A percentile compares a stretch with the other conserved stretches of the same genome.
Conservation (phyloP, 768 basidiomycete genomes). For the Russula vinacea region DNA sequence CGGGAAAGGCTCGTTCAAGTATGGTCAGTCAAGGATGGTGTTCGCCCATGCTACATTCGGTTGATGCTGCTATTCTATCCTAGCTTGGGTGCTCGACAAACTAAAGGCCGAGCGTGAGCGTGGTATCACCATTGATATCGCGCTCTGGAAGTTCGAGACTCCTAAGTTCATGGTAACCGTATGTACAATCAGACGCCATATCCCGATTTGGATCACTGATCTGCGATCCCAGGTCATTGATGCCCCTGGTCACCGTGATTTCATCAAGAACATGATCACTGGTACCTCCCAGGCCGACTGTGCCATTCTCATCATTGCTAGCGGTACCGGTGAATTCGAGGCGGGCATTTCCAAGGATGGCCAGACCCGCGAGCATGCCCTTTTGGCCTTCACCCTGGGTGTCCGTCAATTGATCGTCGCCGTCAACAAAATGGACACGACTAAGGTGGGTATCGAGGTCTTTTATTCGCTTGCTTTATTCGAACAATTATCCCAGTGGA, state of each 20-base stretch:
- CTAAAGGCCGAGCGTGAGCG: slow-evolving; percentile 99
- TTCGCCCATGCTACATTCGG: slow-evolving; percentile 12
- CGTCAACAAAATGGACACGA: slow-evolving; percentile 99
- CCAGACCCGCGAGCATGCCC: slow-evolving; percentile 99
- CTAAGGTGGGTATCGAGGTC: slow-evolving; percentile 58
- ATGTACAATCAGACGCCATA: slow-evolving; percentile 37
- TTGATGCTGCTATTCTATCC: slow-evolving; percentile 34
- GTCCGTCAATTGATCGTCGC: slow-evolving; percentile 99
- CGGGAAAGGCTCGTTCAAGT: slow-evolving; percentile 98
- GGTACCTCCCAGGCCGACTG: slow-evolving; percentile 99
- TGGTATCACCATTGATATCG: slow-evolving; percentile 99
- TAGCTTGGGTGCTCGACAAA: slow-evolving; percentile 99
- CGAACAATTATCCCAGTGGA: slow-evolving; percentile 63
- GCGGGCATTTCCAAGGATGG: slow-evolving; percentile 99
- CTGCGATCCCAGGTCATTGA: slow-evolving; percentile 76
- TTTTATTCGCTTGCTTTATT: background rate
- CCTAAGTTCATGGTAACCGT: slow-evolving; percentile 93
- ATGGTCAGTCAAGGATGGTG: slow-evolving; percentile 56
- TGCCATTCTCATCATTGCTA: slow-evolving; percentile 98
- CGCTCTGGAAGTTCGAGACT: slow-evolving; percentile 99
- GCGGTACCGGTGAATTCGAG: slow-evolving; percentile 99
- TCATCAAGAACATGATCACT: slow-evolving; percentile 99
- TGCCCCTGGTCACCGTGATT: slow-evolving; percentile 99
- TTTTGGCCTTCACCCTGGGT: slow-evolving; percentile 99
- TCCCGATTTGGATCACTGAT: slow-evolving; percentile 24